Base-by-base conservation (phyloP, 1,284 basidiomycete genomes). In the Boletus subluridellus region DNA sequence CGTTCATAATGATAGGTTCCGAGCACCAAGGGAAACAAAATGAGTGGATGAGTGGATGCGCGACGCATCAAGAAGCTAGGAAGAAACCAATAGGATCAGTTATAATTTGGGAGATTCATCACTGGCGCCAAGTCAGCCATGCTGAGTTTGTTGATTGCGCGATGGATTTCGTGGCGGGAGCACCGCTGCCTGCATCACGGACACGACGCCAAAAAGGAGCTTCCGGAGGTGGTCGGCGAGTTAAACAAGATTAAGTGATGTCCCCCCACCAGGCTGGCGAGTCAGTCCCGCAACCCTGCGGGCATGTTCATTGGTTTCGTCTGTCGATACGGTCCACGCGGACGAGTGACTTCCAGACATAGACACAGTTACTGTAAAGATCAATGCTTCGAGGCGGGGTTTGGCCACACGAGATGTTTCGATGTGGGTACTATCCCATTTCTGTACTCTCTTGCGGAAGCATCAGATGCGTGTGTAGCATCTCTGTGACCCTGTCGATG, bases 1-100 rank as follows among this genome's bases (percentile, higher is more conserved):
- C 26, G 26, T 28, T 28, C 26, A 28, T 28, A 28, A 39, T 84
- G 65, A 10, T 37, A 15, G 14, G 35, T 15, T 15, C 35, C 8
- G 14, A 34, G 11, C 32, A 10, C 32, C 1, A 32, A 10, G 8
- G 9, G 32, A 32, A 10, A 32, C 32, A 32, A 10, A 32, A 32
- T 10, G 5, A 8, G 32, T 32, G 32, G 32, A 32, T 2, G 32
- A 32, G 9, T 10, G 32, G 32, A 10, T 32, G 32, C 10, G 9
- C 9, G 32, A 32, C 32, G 32, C 10, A 21, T 21, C 21, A 21
- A 1, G 21, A 21, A 21, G 21, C 21, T 10, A 32, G 32, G 32
- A 6, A 30, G 30, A 30, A 30, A 30, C 7, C 30, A 30, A 8
- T 30, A 30, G 30, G 30, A 30, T 8, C 30, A 30, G 30, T 30